These are phyloP conservation scores for Copromyces sp. DNA, from an alignment of 495 filamentous ascomycete species.

Conservation along the genomic window DNA sequence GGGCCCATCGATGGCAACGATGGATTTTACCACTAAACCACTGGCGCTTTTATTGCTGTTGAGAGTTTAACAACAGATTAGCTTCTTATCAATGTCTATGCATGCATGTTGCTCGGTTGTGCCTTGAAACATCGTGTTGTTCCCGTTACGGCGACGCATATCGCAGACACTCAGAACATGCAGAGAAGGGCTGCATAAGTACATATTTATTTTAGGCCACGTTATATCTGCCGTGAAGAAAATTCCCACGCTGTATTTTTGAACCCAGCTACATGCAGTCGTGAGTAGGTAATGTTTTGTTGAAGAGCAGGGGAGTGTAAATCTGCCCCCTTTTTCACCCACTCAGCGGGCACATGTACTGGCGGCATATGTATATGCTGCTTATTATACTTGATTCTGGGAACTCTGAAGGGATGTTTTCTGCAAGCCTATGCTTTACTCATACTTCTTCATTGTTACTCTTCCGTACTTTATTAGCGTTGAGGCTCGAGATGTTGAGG, in stretches of 20 bases:
- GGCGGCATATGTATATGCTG: not conserved
- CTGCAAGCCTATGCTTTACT: not conserved
- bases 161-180: not conserved
- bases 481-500: not conserved
- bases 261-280: too few species aligned
- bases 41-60: slow-evolving; percentile 10
- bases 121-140: not conserved
- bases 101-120: not conserved
- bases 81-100: not conserved
- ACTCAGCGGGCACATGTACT: not conserved
- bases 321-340: not conserved
- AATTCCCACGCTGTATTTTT: too few species aligned
- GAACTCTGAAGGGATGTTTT: not conserved
- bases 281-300: too few species aligned
- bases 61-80: too few species aligned
- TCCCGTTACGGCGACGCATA: not conserved
- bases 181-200: not conserved
- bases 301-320: not conserved
- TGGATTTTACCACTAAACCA: slow-evolving; percentile 46
- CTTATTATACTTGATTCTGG: not conserved
- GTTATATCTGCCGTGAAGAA: too few species aligned
- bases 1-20: slow-evolving; percentile 45
- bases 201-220: too few species aligned
- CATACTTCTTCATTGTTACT: not conserved
- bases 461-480: not conserved